Percentiles rank a stretch among this genome's conserved stretches.
These are phyloP conservation scores for Dactylellina cionopaga DNA, from an alignment of 2,329 filamentous ascomycete species.

Conservation along the genomic window DNA sequence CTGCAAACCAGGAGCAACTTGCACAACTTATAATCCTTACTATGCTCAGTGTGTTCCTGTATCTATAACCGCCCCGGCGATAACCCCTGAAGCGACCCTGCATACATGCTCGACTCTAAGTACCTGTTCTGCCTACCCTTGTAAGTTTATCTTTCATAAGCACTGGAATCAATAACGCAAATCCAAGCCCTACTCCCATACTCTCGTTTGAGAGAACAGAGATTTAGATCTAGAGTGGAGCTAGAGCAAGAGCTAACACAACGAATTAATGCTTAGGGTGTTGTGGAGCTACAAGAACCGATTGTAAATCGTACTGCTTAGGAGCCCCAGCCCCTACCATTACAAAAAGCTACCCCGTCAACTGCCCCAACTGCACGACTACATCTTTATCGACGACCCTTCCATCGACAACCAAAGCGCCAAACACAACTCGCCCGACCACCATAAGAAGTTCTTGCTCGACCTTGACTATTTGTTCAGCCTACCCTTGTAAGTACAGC, in stretches of 20 bases:
- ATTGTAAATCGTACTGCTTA: conserved; percentile 12
- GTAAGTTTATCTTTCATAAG: background rate
- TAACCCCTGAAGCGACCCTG: background rate
- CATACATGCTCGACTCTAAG: conserved; percentile 8
- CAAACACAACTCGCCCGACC: background rate
- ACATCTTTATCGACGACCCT: background rate
- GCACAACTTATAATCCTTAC: conserved; percentile 33
- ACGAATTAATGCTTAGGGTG: background rate
- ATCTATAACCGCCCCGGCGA: background rate
- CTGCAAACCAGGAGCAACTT: conserved; percentile 1
- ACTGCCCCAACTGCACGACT: background rate
- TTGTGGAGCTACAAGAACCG: conserved; percentile 1
- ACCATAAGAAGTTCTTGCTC: background rate
- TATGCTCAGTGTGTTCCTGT: conserved; percentile 24
- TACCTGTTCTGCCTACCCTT: conserved; percentile 9
- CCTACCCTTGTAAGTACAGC: background rate
- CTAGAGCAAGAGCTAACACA: background rate
- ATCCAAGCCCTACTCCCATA: no score
- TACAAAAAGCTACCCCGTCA: background rate
- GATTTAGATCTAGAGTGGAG: background rate
- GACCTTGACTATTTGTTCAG: background rate
- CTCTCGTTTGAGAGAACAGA: no score
- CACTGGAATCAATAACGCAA: no score
- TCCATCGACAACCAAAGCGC: background rate
- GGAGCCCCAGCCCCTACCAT: background rate